Evolutionary conservation across 129 eudicot genomes (phyloP), one percentile per base, ranked within the genome.

Genomic region (Ambrosia trifida): DNA sequence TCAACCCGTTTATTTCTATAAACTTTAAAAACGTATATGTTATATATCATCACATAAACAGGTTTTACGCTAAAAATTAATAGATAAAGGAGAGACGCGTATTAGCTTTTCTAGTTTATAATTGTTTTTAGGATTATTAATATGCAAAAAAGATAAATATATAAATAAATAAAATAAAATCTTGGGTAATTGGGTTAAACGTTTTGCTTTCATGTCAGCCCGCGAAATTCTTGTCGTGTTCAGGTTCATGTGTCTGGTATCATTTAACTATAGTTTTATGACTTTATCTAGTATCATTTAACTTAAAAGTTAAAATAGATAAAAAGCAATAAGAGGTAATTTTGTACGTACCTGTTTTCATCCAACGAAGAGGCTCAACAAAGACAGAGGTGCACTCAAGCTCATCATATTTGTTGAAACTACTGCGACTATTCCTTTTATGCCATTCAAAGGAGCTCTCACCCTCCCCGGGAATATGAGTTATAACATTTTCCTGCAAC

Each of bases 301-400:
- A 32, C 9, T 14, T 11, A 60, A 35, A 14, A 32, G 3, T 14
- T 11, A 60, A 35, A 35, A 5, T 14, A 6, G 17, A 36, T 13
- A 61, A 16, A 61, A 62, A 3, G 44, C 14, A 36, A 35, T 14
- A 35, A 36, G 3, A 4, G 24, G 49, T 38, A 31, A 18, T 44
- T 8, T 69, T 30, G 32, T 81, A 89, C 98, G 32, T 81, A 89
- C 98, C 98, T 85, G 95, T 64, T 82, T 69, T 94, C 98, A 94
- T 94, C 98, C 98, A 94, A 65, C 96, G 85, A 33, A 94, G 86
- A 54, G 98, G 98, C 81, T 89, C 98, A 70, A 94, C 88, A 84
- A 94, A 94, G 80, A 94, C 76, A 19, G 98, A 94, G 67, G 98
- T 83, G 80, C 98, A 94, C 44, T 88, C 98, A 50, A 73, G 53